phyloP scores from a whole-genome alignment of 2,329 filamentous ascomycete genomes.

The Aspergillus latus region DNA sequence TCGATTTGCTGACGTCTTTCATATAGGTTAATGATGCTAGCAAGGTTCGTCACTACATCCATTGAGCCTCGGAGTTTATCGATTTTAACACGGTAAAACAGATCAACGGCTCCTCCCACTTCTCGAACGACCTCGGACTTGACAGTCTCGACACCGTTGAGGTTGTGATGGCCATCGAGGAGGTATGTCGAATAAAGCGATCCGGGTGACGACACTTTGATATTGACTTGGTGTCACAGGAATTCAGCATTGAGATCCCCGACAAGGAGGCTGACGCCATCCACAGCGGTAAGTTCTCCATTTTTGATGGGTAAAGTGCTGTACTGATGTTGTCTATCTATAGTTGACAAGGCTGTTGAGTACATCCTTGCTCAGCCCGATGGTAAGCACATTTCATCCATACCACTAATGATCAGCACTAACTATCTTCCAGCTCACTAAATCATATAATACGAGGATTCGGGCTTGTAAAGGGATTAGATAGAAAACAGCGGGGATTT shows the following conservation, averaged over 20 bases:
- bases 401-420: constrained; percentile 13
- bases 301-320: constrained; percentile 1
- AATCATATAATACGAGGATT: constrained; percentile 31
- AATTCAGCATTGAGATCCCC: constrained; percentile 93
- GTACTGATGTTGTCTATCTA: constrained; percentile 21
- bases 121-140: constrained; percentile 93
- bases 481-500: constrained; percentile 38
- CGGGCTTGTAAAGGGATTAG: constrained; percentile 29
- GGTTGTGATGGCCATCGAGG: constrained; percentile 99
- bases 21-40: constrained; percentile 39
- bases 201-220: constrained; percentile 13
- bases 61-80: background rate
- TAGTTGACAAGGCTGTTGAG: constrained; percentile 90
- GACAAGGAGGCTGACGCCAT: constrained; percentile 95
- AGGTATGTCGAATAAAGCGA: constrained; percentile 56
- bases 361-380: constrained; percentile 94
- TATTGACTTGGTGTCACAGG: constrained; percentile 45
- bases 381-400: constrained; percentile 58
- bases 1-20: constrained; percentile 17
- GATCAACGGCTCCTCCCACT: constrained; percentile 84
- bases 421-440: constrained; percentile 36
- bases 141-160: constrained; percentile 98
- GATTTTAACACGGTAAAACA: constrained; percentile 44
- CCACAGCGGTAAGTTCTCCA: constrained; percentile 73
- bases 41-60: constrained; percentile 34